A percentile compares a stretch with the other conserved stretches of the same genome.
phyloP scores from a whole-genome alignment of 192 early-diverging fungal genomes.

The Umbelopsis isabellina region DNA sequence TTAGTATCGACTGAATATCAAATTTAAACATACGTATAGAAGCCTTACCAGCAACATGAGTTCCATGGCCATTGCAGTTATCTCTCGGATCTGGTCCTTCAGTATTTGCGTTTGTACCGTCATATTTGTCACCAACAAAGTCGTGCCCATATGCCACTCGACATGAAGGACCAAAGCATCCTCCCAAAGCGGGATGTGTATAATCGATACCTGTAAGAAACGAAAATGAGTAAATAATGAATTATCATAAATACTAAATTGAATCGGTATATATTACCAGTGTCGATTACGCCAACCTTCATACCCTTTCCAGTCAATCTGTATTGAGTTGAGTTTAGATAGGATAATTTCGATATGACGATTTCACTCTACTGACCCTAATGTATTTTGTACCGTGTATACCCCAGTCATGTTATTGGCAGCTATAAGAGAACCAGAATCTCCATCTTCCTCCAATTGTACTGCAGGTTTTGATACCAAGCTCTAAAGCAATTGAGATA shows the following conservation, averaged over 20 bases:
- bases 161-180: conserved; percentile 58
- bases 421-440: conserved; percentile 29
- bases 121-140: conserved; percentile 57
- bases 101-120: conserved; percentile 41
- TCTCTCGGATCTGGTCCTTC: conserved; percentile 52
- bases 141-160: conserved; percentile 56
- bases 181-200: conserved; percentile 61
- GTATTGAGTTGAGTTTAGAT: neutral
- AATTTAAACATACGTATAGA: no score
- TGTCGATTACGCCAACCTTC: conserved; percentile 63
- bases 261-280: conserved; percentile 36
- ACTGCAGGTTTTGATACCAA: conserved; percentile 14
- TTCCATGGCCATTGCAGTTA: conserved; percentile 53
- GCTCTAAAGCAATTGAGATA: neutral
- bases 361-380: conserved; percentile 39
- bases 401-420: conserved; percentile 51
- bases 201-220: conserved; percentile 50
- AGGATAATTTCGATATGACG: conserved; percentile 18
- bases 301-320: conserved; percentile 47
- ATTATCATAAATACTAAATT: no score
- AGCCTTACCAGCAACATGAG: conserved; percentile 50
- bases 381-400: conserved; percentile 34
- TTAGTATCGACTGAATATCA: no score
- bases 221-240: no score
- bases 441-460: conserved; percentile 16